phyloP scores from a whole-genome alignment of 2,329 filamentous ascomycete genomes.

The Penicillium nordicum region DNA sequence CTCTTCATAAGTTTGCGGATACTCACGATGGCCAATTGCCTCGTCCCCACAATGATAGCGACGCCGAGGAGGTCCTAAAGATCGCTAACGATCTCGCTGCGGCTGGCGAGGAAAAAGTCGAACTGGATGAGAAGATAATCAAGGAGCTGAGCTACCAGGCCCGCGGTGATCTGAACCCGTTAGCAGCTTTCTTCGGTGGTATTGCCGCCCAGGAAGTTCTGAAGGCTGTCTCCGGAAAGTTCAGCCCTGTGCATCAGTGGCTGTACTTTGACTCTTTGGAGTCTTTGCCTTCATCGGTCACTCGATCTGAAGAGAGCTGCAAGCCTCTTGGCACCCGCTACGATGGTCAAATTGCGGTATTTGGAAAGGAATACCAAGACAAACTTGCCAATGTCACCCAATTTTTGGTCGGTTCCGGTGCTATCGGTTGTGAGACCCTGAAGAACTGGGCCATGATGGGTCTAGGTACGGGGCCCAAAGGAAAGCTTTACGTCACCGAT shows the following conservation, averaged over 20 bases:
- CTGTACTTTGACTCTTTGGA: conserved; percentile 98
- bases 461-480: conserved; percentile 79
- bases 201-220: conserved; percentile 90
- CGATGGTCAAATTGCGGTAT: conserved; percentile 95
- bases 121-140: conserved; percentile 88
- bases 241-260: conserved; percentile 92
- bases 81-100: conserved; percentile 71
- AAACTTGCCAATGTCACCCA: conserved; percentile 87
- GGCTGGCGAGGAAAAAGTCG: conserved; percentile 65
- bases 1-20: conserved; percentile 80
- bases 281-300: conserved; percentile 72
- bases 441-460: conserved; percentile 99
- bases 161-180: conserved; percentile 80
- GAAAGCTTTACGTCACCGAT: conserved; percentile 88
- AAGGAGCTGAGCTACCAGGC: conserved; percentile 94
- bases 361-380: conserved; percentile 88
- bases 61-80: conserved; percentile 73
- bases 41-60: conserved; percentile 75
- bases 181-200: conserved; percentile 94
- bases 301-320: conserved; percentile 81
- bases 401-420: conserved; percentile 92
- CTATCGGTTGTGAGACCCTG: conserved; percentile 97
- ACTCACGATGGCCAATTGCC: conserved; percentile 69
- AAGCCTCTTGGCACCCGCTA: conserved; percentile 81
- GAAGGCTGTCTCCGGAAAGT: conserved; percentile 96